Evolutionary conservation across 305 asterid species (phyloP).

Genomic region (Salvia sclarea): DNA sequence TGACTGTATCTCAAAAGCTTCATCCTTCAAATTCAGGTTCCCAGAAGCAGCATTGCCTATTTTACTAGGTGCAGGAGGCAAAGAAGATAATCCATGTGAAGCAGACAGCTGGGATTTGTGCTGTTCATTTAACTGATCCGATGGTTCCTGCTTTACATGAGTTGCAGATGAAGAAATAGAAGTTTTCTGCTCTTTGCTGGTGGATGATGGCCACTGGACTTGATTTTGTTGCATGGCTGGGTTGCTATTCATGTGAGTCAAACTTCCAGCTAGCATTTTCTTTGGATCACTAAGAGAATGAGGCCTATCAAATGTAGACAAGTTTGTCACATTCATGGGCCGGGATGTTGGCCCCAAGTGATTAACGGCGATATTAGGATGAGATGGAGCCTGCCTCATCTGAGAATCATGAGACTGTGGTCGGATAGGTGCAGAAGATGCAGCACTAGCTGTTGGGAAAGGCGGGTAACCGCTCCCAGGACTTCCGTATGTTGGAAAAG

Average conservation of each 20-base stretch:
- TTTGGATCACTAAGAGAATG: slow-evolving; percentile 55
- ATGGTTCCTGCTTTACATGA: slow-evolving; percentile 67
- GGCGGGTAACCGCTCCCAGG: slow-evolving; percentile 61
- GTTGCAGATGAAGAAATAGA: slow-evolving; percentile 46
- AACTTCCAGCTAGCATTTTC: slow-evolving; percentile 49
- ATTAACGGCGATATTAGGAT: slow-evolving; percentile 51
- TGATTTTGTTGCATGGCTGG: slow-evolving; percentile 49
- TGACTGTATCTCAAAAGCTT: slow-evolving; percentile 61
- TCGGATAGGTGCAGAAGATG: slow-evolving; percentile 56
- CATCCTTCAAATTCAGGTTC: slow-evolving; percentile 55
- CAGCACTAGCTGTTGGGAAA: slow-evolving; percentile 51
- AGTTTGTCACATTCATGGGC: slow-evolving; percentile 50
- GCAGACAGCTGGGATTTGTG: slow-evolving; percentile 53
- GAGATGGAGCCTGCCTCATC: slow-evolving; percentile 64
- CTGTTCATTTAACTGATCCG: slow-evolving; percentile 72
- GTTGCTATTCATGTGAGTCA: slow-evolving; percentile 47
- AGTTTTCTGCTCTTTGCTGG: slow-evolving; percentile 47
- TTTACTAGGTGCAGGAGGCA: slow-evolving; percentile 53
- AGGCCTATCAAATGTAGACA: slow-evolving; percentile 64
- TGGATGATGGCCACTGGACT: slow-evolving; percentile 49
- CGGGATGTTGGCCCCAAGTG: slow-evolving; percentile 54
- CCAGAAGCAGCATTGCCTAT: slow-evolving; percentile 52
- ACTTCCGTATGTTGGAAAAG: slow-evolving; percentile 58
- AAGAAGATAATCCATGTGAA: slow-evolving; percentile 50
- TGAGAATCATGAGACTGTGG: slow-evolving; percentile 64